Base-by-base conservation (phyloP, 768 basidiomycete genomes). In the Boletales sp. region DNA sequence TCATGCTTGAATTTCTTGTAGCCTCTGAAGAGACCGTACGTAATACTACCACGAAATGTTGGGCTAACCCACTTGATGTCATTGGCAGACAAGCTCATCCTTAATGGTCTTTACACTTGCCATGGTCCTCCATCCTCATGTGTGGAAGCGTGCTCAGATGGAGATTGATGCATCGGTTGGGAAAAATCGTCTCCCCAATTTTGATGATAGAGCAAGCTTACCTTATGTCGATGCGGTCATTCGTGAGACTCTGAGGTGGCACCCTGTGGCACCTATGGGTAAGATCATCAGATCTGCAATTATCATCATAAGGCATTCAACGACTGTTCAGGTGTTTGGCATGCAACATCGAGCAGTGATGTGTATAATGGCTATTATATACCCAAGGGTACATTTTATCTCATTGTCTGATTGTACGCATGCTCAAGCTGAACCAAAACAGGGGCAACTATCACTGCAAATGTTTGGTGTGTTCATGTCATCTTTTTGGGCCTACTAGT, bases 301-400 rank as follows among this genome's bases (percentile, higher is more conserved):
- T 37, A 21, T 10, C 17, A 9, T 34, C 17, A 9, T 34, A 7
- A 18, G 17, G 34, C 10, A 21, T 29, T 12, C 41, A 34, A 48
- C 40, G 19, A 34, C 11, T 18, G 8, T 17, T 14, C 12, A 42
- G 40, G 40, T 18, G n/a, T 42, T 10, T 42, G 32, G 50, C 44
- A 51, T n/a, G 43, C 50, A 4, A 50, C 61, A 1, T 54, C 48
- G 4, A 51, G 57, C 13, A 65, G 68, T 35, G 72, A 73, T 39
- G 47, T 64, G 6, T 71, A 69, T 47, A 51, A 57, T 11, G 70
- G 66, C 0, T 63, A 60, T 47, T 58, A 52, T 27, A 60, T 73
- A 27, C 72, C 72, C 0, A 63, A 65, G 43, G 66, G 68, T 9
- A 11, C 21, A 37, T 41, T 17, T 2, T 8, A 7, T 15, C 4